phyloP scores from a whole-genome alignment of 768 basidiomycete genomes.

The Cytidiella melzeri region DNA sequence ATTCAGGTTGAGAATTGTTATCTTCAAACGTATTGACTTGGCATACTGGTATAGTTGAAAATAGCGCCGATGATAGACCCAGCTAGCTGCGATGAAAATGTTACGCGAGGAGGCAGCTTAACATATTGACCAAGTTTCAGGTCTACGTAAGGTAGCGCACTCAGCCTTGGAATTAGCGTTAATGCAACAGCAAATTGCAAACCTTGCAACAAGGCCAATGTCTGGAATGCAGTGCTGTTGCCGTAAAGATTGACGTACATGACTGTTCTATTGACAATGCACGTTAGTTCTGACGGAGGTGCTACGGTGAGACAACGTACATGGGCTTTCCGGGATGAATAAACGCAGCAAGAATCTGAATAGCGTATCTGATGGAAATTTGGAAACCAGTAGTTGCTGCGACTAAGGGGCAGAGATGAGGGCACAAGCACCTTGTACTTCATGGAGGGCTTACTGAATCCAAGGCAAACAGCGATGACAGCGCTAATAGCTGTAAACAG shows the following conservation, averaged over 20 bases:
- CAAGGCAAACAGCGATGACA: slow-evolving; percentile 29
- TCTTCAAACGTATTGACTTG: neutral
- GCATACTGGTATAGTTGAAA: slow-evolving; percentile 44
- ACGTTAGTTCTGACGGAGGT: no score
- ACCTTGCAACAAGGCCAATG: slow-evolving; percentile 46
- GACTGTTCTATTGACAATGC: slow-evolving; percentile 36
- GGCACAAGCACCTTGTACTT: neutral
- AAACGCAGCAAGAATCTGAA: slow-evolving; percentile 46
- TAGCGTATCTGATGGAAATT: slow-evolving; percentile 43
- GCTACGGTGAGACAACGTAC: slow-evolving; percentile 27
- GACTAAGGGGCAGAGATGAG: slow-evolving; percentile 24
- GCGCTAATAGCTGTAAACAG: slow-evolving; percentile 39
- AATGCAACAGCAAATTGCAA: neutral
- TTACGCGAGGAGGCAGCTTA: slow-evolving; percentile 45
- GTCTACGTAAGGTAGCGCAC: slow-evolving; percentile 24
- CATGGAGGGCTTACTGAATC: slow-evolving; percentile 28
- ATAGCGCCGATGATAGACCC: slow-evolving; percentile 47
- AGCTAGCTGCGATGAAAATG: slow-evolving; percentile 43
- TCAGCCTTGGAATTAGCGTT: neutral
- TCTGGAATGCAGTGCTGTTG: slow-evolving; percentile 47
- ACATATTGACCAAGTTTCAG: slow-evolving; percentile 50
- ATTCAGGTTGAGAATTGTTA: neutral
- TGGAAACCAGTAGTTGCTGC: slow-evolving; percentile 38
- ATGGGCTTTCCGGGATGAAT: slow-evolving; percentile 44
- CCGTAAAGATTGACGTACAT: slow-evolving; percentile 55